Base-by-base conservation (phyloP, 2,329 filamentous ascomycete species). In the Nakataea oryzae region DNA sequence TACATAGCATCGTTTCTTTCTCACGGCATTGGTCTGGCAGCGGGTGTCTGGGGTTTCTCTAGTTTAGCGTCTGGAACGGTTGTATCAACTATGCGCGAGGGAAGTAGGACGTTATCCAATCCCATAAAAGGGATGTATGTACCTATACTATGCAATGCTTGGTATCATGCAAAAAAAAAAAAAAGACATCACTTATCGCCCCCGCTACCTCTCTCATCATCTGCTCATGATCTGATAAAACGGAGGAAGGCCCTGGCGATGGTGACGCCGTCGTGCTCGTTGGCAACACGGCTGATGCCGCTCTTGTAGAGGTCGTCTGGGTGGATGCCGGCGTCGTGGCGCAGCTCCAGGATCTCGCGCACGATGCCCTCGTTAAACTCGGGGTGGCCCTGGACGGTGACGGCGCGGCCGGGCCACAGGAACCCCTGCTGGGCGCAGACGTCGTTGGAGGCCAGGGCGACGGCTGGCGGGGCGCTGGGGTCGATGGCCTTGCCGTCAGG, bases 361-460 rank as follows among this genome's bases (percentile, higher is more conserved):
- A 92, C 83, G 66, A 96, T 92, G 21, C 85, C 81, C 63, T 81
- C 79, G 4, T 81, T 89, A 71, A 93, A 95, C 73, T 96, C 92
- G 0, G 91, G 92, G 73, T 96, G 91, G 7, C 91, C 91, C 76
- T 96, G 91, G 1, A 96, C 84, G 0, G 90, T 87, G 64, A 96
- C 86, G 64, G 90, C 78, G 47, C 81, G 81, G 55, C 81, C 78
- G 11, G 86, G 83, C 26, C 80, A 74, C 71, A 95, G 89, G 83
- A 96, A 91, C 64, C 86, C 89, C 73, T 96, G 91, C n/a, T 91
- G 86, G 12, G 80, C 75, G 75, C 91, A 96, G 57, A 79, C 75
- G 3, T 81, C 79, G 2, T 88, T 89, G 54, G 79, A 81, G 2
- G 85, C 91, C 2, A 96, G 79, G 13, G 28, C 7, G 17, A 54